phyloP scores from a whole-genome alignment of 164 flowering plant species.

The Chimonanthus salicifolius region DNA sequence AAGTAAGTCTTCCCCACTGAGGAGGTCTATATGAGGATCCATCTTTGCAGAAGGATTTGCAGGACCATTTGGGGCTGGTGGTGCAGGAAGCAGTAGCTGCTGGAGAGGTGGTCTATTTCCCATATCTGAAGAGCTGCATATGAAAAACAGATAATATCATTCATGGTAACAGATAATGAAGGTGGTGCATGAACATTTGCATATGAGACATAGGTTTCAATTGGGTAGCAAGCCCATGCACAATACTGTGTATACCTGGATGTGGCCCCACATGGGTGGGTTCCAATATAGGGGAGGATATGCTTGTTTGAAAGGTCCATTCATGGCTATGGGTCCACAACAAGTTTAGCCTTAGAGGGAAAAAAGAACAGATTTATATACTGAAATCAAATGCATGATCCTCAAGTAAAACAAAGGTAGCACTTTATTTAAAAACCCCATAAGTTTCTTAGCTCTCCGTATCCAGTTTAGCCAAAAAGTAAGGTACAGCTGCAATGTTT shows the following conservation, averaged over 20 bases:
- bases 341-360: no score
- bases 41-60: slow-evolving; percentile 24
- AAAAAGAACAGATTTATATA: no score
- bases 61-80: slow-evolving; percentile 23
- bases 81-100: slow-evolving; percentile 28
- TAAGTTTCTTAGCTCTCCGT: no score
- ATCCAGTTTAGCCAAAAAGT: no score
- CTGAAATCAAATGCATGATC: no score
- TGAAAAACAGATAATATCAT: neutral
- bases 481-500: no score
- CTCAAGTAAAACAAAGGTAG: no score
- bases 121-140: slow-evolving; percentile 28
- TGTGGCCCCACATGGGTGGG: neutral
- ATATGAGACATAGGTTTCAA: neutral
- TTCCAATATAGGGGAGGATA: neutral
- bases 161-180: neutral
- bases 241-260: neutral
- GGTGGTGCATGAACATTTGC: no score
- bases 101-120: slow-evolving; percentile 21
- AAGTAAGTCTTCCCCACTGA: slow-evolving; percentile 77
- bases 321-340: no score
- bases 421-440: no score
- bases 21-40: slow-evolving; percentile 66
- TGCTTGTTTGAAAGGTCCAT: neutral
- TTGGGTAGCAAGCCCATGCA: neutral